Percentiles rank a stretch among this genome's conserved stretches.
phyloP scores from a whole-genome alignment of 2,329 filamentous ascomycete species.

The Venturia effusa region DNA sequence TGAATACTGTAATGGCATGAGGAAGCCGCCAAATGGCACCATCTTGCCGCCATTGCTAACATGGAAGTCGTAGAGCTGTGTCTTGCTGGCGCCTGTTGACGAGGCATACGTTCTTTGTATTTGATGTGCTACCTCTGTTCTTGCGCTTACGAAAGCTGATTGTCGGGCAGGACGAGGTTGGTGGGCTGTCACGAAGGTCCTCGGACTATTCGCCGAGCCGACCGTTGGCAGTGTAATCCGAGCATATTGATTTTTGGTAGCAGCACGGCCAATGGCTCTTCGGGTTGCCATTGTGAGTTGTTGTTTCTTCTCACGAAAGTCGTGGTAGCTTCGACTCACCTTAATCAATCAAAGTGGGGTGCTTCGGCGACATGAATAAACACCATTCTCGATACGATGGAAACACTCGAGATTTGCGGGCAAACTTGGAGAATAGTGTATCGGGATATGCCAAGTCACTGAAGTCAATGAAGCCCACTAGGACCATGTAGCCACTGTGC shows the following conservation, averaged over 20 bases:
- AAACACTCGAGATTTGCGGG: not conserved
- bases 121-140: not conserved
- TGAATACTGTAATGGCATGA: constrained; percentile 86
- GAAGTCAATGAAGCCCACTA: no score
- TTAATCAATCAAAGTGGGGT: not conserved
- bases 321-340: not conserved
- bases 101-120: constrained; percentile 14
- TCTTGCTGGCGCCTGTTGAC: constrained; percentile 41
- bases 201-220: not conserved
- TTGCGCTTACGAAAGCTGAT: not conserved
- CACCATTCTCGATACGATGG: not conserved
- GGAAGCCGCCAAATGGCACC: constrained; percentile 89
- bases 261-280: not conserved
- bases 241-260: not conserved
- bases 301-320: not conserved
- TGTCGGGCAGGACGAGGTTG: not conserved
- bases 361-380: not conserved
- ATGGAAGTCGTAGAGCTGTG: constrained; percentile 70
- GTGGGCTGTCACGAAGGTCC: not conserved
- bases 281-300: not conserved
- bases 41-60: constrained; percentile 75
- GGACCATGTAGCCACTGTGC: no score
- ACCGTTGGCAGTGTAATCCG: not conserved
- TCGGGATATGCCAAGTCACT: no score
- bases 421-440: not conserved